Evolutionary conservation across 768 basidiomycete species (phyloP).

Genomic region (Leccinum longicurvipes): DNA sequence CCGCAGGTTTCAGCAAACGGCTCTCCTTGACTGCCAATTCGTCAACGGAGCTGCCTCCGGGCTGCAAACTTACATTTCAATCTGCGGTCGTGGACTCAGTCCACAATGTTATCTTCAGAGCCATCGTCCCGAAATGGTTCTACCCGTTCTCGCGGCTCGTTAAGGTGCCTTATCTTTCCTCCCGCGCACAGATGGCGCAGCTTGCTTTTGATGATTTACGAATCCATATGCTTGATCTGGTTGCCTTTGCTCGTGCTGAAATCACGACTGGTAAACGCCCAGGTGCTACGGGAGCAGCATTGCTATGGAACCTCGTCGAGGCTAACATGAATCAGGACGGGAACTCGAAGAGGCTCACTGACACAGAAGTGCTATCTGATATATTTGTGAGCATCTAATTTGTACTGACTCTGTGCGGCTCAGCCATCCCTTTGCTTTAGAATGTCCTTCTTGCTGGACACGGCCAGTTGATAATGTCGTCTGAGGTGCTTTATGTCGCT

Average conservation of each 20-base stretch:
- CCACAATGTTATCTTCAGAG: constrained; percentile 28
- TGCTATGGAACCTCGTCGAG: constrained; percentile 44
- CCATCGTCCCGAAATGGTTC: constrained; percentile 34
- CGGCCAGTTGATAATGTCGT: constrained; percentile 27
- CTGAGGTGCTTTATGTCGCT: not conserved
- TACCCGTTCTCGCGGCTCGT: constrained; percentile 21
- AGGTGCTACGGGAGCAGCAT: constrained; percentile 30
- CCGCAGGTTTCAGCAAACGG: constrained; percentile 41
- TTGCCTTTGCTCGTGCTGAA: constrained; percentile 36
- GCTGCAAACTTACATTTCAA: constrained; percentile 36
- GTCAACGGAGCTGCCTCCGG: constrained; percentile 20
- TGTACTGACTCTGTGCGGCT: not conserved
- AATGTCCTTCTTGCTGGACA: constrained; percentile 48
- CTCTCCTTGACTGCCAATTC: constrained; percentile 34
- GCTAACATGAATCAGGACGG: constrained; percentile 42
- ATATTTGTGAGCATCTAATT: constrained; percentile 38
- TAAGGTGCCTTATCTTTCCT: constrained; percentile 37
- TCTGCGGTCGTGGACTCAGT: constrained; percentile 29
- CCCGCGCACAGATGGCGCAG: constrained; percentile 25
- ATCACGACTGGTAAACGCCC: constrained; percentile 28
- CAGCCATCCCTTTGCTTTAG: constrained; percentile 21
- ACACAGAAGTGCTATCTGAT: constrained; percentile 46
- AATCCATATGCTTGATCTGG: constrained; percentile 40
- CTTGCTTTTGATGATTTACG: constrained; percentile 37
- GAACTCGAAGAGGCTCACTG: constrained; percentile 33